Evolutionary conservation across 441 rosid genomes (phyloP).

Genomic region (Breynia disticha): DNA sequence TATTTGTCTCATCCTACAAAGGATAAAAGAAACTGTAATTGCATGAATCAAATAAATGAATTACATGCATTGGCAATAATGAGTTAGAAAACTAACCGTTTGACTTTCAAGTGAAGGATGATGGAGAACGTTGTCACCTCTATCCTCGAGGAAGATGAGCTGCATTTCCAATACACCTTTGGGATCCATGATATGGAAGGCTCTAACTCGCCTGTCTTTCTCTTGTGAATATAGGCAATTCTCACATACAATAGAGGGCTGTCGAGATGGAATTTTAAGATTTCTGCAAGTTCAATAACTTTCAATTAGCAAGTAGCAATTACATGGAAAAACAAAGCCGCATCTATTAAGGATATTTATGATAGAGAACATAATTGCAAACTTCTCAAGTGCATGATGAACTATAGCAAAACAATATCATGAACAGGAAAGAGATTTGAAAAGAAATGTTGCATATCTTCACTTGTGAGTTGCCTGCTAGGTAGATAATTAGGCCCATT

Average conservation of each 20-base stretch:
- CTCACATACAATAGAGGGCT: constrained; percentile 78
- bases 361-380: background rate
- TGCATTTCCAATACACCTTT: constrained; percentile 76
- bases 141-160: constrained; percentile 73
- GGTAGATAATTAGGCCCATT: too few species aligned
- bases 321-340: background rate
- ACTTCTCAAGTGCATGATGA: background rate
- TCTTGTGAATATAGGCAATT: constrained; percentile 64
- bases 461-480: too few species aligned
- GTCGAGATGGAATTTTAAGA: constrained; percentile 76
- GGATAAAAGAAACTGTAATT: constrained; percentile 7
- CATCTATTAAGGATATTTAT: background rate
- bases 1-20: constrained; percentile 36
- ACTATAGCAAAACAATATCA: background rate
- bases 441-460: too few species aligned
- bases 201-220: constrained; percentile 69
- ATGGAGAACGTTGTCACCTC: constrained; percentile 26
- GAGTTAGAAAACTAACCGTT: constrained; percentile 21
- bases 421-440: too few species aligned
- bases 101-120: constrained; percentile 45
- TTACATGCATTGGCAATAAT: background rate
- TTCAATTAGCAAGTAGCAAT: background rate
- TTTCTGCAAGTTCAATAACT: constrained; percentile 29
- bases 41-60: background rate
- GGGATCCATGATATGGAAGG: constrained; percentile 84